A percentile compares a stretch with the other conserved stretches of the same genome.
Conservation (phyloP, 768 basidiomycete genomes). For the Inosperma sp. region DNA sequence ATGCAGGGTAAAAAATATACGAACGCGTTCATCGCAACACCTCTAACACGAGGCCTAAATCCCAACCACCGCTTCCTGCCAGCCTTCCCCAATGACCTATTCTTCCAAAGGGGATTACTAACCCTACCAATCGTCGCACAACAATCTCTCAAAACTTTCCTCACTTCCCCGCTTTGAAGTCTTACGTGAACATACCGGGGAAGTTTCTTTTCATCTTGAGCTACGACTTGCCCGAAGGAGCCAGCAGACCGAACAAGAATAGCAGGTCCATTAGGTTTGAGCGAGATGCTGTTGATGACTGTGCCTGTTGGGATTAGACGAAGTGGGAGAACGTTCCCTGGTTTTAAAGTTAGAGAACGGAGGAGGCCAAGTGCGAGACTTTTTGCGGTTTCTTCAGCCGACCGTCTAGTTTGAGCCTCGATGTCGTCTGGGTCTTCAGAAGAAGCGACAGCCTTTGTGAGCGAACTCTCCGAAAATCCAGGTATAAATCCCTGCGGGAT, state of each 20-base stretch:
- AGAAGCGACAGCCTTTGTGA: constrained; percentile 17
- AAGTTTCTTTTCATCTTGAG: constrained; percentile 68
- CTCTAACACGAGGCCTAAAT: constrained; percentile 77
- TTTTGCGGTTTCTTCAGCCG: constrained; percentile 40
- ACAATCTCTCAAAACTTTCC: constrained; percentile 76
- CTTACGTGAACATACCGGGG: constrained; percentile 77
- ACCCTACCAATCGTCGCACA: constrained; percentile 89
- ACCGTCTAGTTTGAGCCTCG: constrained; percentile 15
- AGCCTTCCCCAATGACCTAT: constrained; percentile 83
- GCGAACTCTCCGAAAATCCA: constrained; percentile 32
- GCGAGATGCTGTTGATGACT: constrained; percentile 79
- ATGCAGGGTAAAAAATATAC: constrained; percentile 27
- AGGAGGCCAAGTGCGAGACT: constrained; percentile 81
- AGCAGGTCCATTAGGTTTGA: constrained; percentile 70
- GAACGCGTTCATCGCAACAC: constrained; percentile 96
- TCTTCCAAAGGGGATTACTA: constrained; percentile 88
- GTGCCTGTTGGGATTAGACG: constrained; percentile 91
- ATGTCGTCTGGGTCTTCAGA: constrained; percentile 12
- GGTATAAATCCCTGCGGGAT: constrained; percentile 74
- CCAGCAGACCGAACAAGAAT: constrained; percentile 90
- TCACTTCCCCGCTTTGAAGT: constrained; percentile 89
- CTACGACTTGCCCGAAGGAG: constrained; percentile 74
- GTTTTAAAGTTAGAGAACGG: constrained; percentile 76
- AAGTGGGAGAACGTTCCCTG: constrained; percentile 91
- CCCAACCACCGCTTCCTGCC: constrained; percentile 88